Evolutionary conservation across 345 rosid species (phyloP).

Genomic region (Garcia nutans): DNA sequence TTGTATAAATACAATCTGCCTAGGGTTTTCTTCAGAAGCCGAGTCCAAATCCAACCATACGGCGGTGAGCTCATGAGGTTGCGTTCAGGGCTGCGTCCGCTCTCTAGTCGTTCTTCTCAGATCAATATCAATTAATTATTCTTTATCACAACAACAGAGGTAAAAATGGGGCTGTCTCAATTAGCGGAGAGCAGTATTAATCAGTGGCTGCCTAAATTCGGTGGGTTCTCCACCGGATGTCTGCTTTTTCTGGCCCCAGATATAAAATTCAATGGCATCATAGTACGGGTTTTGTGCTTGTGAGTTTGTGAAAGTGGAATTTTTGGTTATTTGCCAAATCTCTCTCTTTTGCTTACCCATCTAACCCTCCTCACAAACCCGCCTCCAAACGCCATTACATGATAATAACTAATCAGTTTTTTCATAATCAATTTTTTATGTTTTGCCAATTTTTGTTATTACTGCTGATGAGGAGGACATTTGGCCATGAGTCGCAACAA

Average conservation of each 20-base stretch:
- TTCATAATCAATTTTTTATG: background rate
- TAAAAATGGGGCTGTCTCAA: background rate
- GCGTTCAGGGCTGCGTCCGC: background rate
- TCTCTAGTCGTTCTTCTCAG: too few species aligned
- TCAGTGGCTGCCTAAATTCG: slow-evolving; percentile 19
- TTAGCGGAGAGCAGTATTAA: slow-evolving; percentile 15
- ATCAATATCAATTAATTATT: background rate
- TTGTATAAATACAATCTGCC: background rate
- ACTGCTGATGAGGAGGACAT: slow-evolving; percentile 16
- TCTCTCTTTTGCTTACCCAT: background rate
- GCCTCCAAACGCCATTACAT: slow-evolving; percentile 30
- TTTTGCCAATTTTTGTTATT: too few species aligned
- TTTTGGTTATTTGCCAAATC: slow-evolving; percentile 11
- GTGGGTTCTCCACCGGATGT: slow-evolving; percentile 26
- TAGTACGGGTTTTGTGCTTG: slow-evolving; percentile 28
- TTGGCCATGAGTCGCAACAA: slow-evolving; percentile 20
- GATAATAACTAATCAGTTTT: too few species aligned
- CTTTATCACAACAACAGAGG: background rate
- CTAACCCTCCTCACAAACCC: slow-evolving; percentile 10
- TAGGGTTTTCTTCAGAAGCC: background rate
- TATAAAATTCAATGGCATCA: slow-evolving; percentile 24
- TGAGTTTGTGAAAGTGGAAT: background rate
- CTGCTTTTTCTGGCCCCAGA: slow-evolving; percentile 12
- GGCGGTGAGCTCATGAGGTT: too few species aligned
- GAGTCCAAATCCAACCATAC: background rate